Conservation (phyloP, 179 eudicot species). For the Amaranthus tricolor region DNA sequence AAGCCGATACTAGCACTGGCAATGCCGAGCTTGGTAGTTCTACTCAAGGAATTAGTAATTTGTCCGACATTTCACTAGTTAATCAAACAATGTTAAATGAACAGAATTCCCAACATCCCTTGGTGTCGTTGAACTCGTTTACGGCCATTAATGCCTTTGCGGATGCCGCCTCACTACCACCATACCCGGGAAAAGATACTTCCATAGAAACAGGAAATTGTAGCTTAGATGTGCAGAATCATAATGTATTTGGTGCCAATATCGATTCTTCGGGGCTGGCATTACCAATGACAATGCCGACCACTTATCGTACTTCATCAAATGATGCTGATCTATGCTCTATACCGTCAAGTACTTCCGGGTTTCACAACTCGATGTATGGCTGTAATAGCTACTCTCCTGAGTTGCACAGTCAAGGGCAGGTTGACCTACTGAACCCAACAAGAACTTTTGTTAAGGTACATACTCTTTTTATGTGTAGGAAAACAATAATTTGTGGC, state of each 20-base stretch:
- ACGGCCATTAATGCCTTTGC: slow-evolving; percentile 48
- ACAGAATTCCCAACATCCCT: slow-evolving; percentile 57
- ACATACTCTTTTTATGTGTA: slow-evolving; percentile 2
- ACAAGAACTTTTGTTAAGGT: slow-evolving; percentile 83
- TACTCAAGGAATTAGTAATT: slow-evolving; percentile 56
- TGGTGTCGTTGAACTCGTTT: slow-evolving; percentile 56
- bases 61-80: slow-evolving; percentile 51
- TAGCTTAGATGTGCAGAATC: slow-evolving; percentile 66
- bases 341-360: slow-evolving; percentile 62
- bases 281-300: slow-evolving; percentile 76
- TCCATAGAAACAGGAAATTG: slow-evolving; percentile 54
- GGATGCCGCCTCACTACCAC: slow-evolving; percentile 61
- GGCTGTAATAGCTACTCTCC: slow-evolving; percentile 76
- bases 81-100: slow-evolving; percentile 52
- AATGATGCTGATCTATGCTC: slow-evolving; percentile 61
- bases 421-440: slow-evolving; percentile 60
- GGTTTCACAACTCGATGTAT: slow-evolving; percentile 55
- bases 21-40: slow-evolving; percentile 42
- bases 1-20: slow-evolving; percentile 40
- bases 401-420: slow-evolving; percentile 73
- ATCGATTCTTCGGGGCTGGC: slow-evolving; percentile 77
- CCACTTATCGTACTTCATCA: slow-evolving; percentile 41
- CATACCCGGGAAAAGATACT: slow-evolving; percentile 66
- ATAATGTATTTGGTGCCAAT: slow-evolving; percentile 60
- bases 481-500: neutral